Conservation (phyloP, 305 asterid species). For the Solanum hybrid region DNA sequence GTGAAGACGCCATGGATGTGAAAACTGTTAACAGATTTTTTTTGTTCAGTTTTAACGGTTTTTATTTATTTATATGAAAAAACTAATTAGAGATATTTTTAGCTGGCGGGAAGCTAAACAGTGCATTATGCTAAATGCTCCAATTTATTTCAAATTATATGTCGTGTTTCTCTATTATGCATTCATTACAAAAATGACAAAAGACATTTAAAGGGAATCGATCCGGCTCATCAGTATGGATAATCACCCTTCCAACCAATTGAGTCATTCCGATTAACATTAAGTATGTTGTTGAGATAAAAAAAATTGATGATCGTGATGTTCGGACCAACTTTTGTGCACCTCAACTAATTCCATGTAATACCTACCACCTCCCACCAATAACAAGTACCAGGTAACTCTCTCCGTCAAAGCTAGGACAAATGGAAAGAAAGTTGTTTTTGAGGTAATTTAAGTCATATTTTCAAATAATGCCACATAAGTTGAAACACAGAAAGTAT, state of each 20-base stretch:
- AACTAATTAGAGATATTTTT: not conserved
- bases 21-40: not conserved
- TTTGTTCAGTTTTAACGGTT: not conserved
- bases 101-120: not conserved
- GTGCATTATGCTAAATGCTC: not conserved
- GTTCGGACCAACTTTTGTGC: rapidly evolving
- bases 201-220: too few relatives aligned
- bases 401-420: not conserved
- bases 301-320: too few relatives aligned
- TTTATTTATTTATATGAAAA: not conserved
- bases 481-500: not conserved
- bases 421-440: not conserved
- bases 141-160: not conserved
- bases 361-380: not conserved
- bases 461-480: not conserved
- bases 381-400: rapidly evolving
- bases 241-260: not conserved
- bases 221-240: not conserved
- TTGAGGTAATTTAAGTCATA: too few relatives aligned
- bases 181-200: too few relatives aligned
- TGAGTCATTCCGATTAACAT: too few relatives aligned
- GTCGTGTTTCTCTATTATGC: not conserved
- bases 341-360: not conserved
- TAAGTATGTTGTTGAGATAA: too few relatives aligned
- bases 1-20: constrained; percentile 6